These are phyloP conservation scores for Pseudocercospora pini-densiflorae DNA, from an alignment of 2,329 filamentous ascomycete species.

Conservation along the genomic window DNA sequence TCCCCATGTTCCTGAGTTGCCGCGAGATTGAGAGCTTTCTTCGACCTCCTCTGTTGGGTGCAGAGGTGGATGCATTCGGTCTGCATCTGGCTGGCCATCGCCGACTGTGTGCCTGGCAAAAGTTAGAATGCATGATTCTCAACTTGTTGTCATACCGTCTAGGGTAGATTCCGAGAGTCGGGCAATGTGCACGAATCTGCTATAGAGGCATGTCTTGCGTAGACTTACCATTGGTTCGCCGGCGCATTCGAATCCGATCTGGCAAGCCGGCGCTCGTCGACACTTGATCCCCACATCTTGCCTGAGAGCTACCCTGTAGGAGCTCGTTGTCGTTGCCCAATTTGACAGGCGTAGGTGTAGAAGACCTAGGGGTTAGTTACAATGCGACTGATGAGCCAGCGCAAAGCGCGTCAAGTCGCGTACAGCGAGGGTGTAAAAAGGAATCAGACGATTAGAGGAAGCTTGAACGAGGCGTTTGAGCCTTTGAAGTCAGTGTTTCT, in stretches of 20 bases:
- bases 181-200: not conserved
- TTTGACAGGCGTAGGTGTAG: not conserved
- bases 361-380: not conserved
- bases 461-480: not conserved
- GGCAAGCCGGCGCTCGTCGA: slow-evolving; percentile 35
- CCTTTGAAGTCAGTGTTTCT: too few species aligned
- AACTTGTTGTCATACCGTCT: not conserved
- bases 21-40: slow-evolving; percentile 36
- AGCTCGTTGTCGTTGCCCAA: slow-evolving; percentile 2
- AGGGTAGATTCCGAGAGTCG: not conserved
- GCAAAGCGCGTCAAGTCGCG: not conserved
- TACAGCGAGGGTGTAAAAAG: not conserved
- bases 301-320: slow-evolving; percentile 3
- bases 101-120: not conserved
- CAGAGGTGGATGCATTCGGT: slow-evolving; percentile 25
- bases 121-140: slow-evolving; percentile 6
- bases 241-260: slow-evolving; percentile 23
- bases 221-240: slow-evolving; percentile 31
- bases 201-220: slow-evolving; percentile 5
- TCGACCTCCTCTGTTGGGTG: slow-evolving; percentile 37
- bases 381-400: not conserved
- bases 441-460: not conserved
- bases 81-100: slow-evolving; percentile 24
- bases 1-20: slow-evolving; percentile 62
- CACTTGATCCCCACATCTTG: slow-evolving; percentile 35